phyloP scores from a whole-genome alignment of 805 yeast species.

The Candida parachauliodes region DNA sequence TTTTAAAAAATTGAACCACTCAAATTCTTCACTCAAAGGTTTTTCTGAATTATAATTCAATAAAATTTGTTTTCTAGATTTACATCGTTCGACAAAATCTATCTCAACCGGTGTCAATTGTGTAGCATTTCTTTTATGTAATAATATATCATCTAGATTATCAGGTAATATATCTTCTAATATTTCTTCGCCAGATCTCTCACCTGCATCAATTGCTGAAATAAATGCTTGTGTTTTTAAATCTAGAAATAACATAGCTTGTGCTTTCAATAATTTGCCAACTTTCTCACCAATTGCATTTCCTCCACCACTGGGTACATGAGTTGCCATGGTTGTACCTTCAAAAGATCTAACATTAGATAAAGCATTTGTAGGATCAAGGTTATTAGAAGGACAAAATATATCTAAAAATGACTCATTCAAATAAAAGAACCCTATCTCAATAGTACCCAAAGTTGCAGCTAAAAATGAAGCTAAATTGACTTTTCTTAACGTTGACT shows the following conservation, averaged over 20 bases:
- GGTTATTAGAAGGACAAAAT: constrained; percentile 71
- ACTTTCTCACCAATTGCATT: constrained; percentile 37
- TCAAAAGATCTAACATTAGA: constrained; percentile 12
- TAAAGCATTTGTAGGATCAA: constrained; percentile 46
- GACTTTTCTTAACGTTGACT: constrained; percentile 71
- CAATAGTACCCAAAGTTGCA: constrained; percentile 81
- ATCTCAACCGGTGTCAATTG: constrained; percentile 68
- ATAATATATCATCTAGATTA: constrained; percentile 49
- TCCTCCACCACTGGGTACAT: constrained; percentile 24
- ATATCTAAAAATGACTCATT: constrained; percentile 83
- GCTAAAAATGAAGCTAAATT: constrained; percentile 84
- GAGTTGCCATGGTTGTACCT: constrained; percentile 4
- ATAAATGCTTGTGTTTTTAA: constrained; percentile 94
- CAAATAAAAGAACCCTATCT: constrained; percentile 81
- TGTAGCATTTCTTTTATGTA: constrained; percentile 29
- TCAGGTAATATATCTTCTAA: constrained; percentile 74
- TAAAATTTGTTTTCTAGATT: constrained; percentile 62
- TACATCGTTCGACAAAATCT: constrained; percentile 75
- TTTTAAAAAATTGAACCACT: constrained; percentile 80
- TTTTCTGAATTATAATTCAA: constrained; percentile 44
- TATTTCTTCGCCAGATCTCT: constrained; percentile 60
- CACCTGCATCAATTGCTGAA: constrained; percentile 70
- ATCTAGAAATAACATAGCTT: constrained; percentile 75
- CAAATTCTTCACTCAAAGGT: constrained; percentile 66
- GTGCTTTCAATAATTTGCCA: constrained; percentile 71